Evolutionary conservation across 2,329 filamentous ascomycete genomes (phyloP), one percentile per base, ranked within the genome.

Genomic region (Xylariales sp.): DNA sequence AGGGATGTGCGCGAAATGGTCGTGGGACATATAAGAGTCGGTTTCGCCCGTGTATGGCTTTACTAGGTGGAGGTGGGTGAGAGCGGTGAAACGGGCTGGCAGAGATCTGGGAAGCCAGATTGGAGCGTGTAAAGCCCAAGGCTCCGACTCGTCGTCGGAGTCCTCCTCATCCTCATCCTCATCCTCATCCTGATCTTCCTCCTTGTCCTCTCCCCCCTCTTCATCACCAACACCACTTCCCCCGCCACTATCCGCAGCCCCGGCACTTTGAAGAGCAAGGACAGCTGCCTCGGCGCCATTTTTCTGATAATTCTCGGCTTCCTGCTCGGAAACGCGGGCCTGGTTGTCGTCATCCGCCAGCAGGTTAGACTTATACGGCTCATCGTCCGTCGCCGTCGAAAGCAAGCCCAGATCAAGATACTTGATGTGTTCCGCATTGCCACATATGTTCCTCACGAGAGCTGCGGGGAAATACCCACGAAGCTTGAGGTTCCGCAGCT

Each of bases 401-500:
- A 49, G 46, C 46, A 49, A 49, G 46, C 46, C 46, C n/a, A 49
- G n/a, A 49, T 49, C 46, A 23, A 49, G 46, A 9, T 49, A 49
- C 46, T 49, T 49, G 46, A 28, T 49, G 18, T 49, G 46, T 49
- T 49, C 46, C 10, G 46, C 46, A 49, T 49, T 49, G 23, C 5
- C 28, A 18, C 46, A 49, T 49, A 49, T 49, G 8, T 49, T 23
- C 23, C 46, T 49, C 46, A 49, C 46, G 23, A 49, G 46, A 23
- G 46, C 46, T 49, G 18, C 18, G 10, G n/a, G 3, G 46, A 49
- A 49, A 23, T 49, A 49, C 18, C 46, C 46, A 10, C 46, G 46
- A 49, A 49, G 46, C 46, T 28, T 49, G 46, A 49, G 46, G 18
- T 49, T 49, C 46, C 23, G 46, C 46, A 49, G 46, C 23, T 5